Conservation (phyloP, 2,329 filamentous ascomycete genomes). For the Fusarium zealandicum region DNA sequence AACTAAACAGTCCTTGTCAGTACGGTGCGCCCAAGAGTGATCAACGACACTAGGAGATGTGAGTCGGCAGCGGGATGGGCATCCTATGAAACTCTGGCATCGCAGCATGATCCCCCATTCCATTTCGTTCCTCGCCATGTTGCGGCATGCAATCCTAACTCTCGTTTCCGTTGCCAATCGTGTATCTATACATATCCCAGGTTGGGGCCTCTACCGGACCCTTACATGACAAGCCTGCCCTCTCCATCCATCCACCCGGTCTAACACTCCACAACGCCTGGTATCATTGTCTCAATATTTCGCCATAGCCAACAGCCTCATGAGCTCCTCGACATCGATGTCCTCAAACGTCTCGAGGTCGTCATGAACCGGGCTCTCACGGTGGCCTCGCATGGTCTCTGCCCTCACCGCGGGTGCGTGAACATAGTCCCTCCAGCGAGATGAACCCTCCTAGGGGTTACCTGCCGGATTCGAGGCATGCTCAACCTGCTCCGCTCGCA, state of each 20-base stretch:
- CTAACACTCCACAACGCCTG: conserved; percentile 36
- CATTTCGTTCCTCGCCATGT: conserved; percentile 39
- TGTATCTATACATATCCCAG: conserved; percentile 36
- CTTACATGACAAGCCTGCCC: conserved; percentile 30
- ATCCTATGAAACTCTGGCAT: conserved; percentile 41
- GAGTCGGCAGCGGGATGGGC: conserved; percentile 31
- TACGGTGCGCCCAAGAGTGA: conserved; percentile 26
- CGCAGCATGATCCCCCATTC: conserved; percentile 40
- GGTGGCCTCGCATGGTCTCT: conserved; percentile 7
- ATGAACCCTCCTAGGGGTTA: conserved; percentile 31
- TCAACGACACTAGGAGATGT: conserved; percentile 37
- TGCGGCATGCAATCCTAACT: conserved; percentile 34
- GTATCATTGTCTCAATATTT: conserved; percentile 34
- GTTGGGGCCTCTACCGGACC: conserved; percentile 12
- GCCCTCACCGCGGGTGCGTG: conserved; percentile 18
- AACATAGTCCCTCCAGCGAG: conserved; percentile 22
- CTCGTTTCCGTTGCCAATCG: conserved; percentile 33
- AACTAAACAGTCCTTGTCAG: conserved; percentile 54
- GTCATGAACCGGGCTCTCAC: conserved; percentile 20
- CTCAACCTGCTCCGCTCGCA: conserved; percentile 34
- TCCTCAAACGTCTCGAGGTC: conserved; percentile 43
- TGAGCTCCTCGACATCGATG: conserved; percentile 40
- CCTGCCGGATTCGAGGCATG: conserved; percentile 27
- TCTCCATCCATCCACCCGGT: conserved; percentile 26
- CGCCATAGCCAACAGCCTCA: conserved; percentile 34